phyloP scores from a whole-genome alignment of 2,329 filamentous ascomycete species.

The Trichoderma lentiforme region DNA sequence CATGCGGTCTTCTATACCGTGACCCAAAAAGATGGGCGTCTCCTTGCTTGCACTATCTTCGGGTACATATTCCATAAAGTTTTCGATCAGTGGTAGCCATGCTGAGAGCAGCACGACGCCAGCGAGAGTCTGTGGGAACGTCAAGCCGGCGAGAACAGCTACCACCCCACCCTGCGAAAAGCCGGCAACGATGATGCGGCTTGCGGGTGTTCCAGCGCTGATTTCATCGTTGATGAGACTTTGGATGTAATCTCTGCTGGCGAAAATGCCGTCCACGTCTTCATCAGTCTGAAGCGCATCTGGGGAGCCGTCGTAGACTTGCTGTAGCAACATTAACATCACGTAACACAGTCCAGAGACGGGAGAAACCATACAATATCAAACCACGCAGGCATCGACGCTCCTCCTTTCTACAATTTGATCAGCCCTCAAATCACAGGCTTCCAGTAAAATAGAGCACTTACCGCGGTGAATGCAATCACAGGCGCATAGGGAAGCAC shows the following conservation, averaged over 20 bases:
- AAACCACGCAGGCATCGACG: slow-evolving; percentile 84
- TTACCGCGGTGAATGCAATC: slow-evolving; percentile 71
- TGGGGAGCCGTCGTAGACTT: slow-evolving; percentile 10
- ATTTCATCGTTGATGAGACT: slow-evolving; percentile 77
- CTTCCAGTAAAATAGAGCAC: slow-evolving; percentile 16
- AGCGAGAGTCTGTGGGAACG: slow-evolving; percentile 67
- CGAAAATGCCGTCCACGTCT: slow-evolving; percentile 71
- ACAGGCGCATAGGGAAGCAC: slow-evolving; percentile 86
- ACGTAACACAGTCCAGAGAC: not conserved
- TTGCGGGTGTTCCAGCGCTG: slow-evolving; percentile 68
- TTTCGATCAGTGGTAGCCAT: slow-evolving; percentile 67
- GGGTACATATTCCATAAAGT: slow-evolving; percentile 41
- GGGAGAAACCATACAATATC: slow-evolving; percentile 57
- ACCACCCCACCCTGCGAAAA: slow-evolving; percentile 91
- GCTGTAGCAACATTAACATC: not conserved
- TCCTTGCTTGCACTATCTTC: slow-evolving; percentile 46
- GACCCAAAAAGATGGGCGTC: slow-evolving; percentile 80
- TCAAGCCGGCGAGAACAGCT: slow-evolving; percentile 78
- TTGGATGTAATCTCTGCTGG: slow-evolving; percentile 73
- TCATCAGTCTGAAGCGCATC: slow-evolving; percentile 37
- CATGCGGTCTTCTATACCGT: slow-evolving; percentile 70
- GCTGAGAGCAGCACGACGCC: slow-evolving; percentile 82
- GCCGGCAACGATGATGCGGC: slow-evolving; percentile 80
- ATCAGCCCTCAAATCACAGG: not conserved
- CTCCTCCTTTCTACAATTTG: slow-evolving; percentile 61